Base-by-base conservation (phyloP, 2,329 filamentous ascomycete genomes). In the Dothiorella sarmentorum region DNA sequence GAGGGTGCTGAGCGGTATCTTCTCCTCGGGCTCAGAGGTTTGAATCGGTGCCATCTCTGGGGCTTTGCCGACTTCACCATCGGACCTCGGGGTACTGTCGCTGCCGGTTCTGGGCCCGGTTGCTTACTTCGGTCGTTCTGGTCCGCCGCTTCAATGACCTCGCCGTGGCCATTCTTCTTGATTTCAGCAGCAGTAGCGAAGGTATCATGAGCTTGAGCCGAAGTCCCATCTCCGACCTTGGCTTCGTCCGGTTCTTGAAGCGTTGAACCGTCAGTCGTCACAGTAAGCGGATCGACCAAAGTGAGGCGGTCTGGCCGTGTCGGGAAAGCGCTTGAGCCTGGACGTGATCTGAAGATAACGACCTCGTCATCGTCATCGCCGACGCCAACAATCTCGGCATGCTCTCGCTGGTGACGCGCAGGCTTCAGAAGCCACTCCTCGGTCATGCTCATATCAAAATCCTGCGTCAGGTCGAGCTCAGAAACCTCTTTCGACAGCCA, bases 401-500 rank as follows among this genome's bases (percentile, higher is more conserved):
- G 57, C 27, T 71, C 64, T 2, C 62, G 61, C 22, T 56, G 56
- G 55, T 69, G 64, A n/a, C 62, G 59, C 40, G 43, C 27, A 7
- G 56, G 33, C 33, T 38, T 40, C 15, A 53, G 63, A 0, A 56
- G 44, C 35, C 69, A 71, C 15, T 63, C 58, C 4, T 68, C 63
- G 10, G 66, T 52, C 29, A 74, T 69, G 1, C 52, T 65, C 7
- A 72, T 56, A 13, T 71, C 64, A 26, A 70, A 69, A 20, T 67
- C 60, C 3, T 67, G 63, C 7, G 60, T 49, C 11, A 64, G 59
- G 52, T 69, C 69, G 20, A 77, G 69, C 11, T 72, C 71, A 1
- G 69, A 71, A 22, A 79, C 70, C 61, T 79, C 76, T 52, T 74
- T 71, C 2, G 73, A 76, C 2, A 79, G 64, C 77, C 77, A 80